A percentile compares a stretch with the other conserved stretches of the same genome.
phyloP scores from a whole-genome alignment of 2,329 filamentous ascomycete genomes.

The Hortaea werneckii region DNA sequence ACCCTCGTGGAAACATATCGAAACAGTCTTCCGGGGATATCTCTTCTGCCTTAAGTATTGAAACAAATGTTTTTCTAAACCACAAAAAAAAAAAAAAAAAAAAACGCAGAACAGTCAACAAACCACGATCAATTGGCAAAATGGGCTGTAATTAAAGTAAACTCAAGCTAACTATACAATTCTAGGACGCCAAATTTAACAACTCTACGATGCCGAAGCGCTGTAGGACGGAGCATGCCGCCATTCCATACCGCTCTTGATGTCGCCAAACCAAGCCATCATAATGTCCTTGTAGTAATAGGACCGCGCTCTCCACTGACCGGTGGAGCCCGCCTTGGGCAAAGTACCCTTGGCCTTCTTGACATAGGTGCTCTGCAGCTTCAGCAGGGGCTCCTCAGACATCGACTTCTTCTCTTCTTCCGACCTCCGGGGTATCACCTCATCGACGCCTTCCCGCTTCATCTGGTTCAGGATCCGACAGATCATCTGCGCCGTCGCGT shows the following conservation, averaged over 20 bases:
- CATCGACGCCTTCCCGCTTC: conserved; percentile 31
- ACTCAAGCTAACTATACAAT: too few species aligned
- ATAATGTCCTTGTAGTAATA: conserved; percentile 37
- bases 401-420: conserved; percentile 29
- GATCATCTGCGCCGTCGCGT: conserved; percentile 42
- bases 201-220: background rate
- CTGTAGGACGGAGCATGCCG: background rate
- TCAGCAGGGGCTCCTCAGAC: conserved; percentile 32
- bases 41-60: too few species aligned
- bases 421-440: conserved; percentile 35
- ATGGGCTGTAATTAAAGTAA: too few species aligned
- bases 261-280: conserved; percentile 32
- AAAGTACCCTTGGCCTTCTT: conserved; percentile 31
- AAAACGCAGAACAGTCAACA: too few species aligned
- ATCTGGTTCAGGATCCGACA: conserved; percentile 44
- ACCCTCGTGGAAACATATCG: too few species aligned
- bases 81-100: background rate
- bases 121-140: background rate
- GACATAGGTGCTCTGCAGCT: conserved; percentile 43
- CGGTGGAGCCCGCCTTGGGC: conserved; percentile 38
- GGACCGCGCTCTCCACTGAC: conserved; percentile 34
- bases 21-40: too few species aligned
- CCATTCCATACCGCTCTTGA: conserved; percentile 33
- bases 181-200: background rate
- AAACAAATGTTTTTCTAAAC: too few species aligned